Percentiles rank a stretch among this genome's conserved stretches.
Evolutionary conservation across 2,329 filamentous ascomycete genomes (phyloP).

Genomic region (Ophiognomonia clavigignenti-juglandacearum): DNA sequence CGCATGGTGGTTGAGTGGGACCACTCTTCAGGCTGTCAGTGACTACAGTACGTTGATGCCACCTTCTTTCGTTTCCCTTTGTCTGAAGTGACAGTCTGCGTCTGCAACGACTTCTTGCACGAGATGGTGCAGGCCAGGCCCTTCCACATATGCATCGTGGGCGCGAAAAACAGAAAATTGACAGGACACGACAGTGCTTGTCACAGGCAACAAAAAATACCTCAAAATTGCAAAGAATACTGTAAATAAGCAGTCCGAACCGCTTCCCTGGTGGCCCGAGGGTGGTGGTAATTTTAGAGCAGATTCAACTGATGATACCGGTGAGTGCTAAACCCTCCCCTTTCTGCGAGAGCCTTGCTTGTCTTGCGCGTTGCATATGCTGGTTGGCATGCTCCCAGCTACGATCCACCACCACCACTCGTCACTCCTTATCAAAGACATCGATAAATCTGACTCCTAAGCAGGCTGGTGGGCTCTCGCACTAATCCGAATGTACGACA

Average conservation of each 20-base stretch:
- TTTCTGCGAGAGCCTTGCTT: no score
- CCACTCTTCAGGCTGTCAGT: slow-evolving; percentile 29
- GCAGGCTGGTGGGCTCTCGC: slow-evolving; percentile 58
- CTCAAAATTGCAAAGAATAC: slow-evolving; percentile 25
- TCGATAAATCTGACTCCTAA: not conserved
- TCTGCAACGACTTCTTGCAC: no score
- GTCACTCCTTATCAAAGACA: no score
- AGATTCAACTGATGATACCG: slow-evolving; percentile 47
- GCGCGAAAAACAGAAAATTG: no score
- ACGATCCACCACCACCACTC: no score
- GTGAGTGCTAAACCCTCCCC: no score
- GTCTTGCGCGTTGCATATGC: no score
- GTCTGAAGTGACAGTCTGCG: no score
- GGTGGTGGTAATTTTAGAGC: slow-evolving; percentile 33
- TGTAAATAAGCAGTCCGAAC: slow-evolving; percentile 28
- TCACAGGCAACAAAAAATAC: slow-evolving; percentile 25
- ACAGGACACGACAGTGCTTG: slow-evolving; percentile 17
- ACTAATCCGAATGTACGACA: slow-evolving; percentile 52
- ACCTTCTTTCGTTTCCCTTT: no score
- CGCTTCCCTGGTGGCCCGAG: slow-evolving; percentile 30
- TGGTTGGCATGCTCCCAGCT: no score
- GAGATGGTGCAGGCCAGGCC: no score
- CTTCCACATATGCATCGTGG: no score
- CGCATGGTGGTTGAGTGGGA: slow-evolving; percentile 35
- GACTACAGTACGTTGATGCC: slow-evolving; percentile 27